Conservation (phyloP, 2,329 filamentous ascomycete genomes). For the Sarocladium kiliense region DNA sequence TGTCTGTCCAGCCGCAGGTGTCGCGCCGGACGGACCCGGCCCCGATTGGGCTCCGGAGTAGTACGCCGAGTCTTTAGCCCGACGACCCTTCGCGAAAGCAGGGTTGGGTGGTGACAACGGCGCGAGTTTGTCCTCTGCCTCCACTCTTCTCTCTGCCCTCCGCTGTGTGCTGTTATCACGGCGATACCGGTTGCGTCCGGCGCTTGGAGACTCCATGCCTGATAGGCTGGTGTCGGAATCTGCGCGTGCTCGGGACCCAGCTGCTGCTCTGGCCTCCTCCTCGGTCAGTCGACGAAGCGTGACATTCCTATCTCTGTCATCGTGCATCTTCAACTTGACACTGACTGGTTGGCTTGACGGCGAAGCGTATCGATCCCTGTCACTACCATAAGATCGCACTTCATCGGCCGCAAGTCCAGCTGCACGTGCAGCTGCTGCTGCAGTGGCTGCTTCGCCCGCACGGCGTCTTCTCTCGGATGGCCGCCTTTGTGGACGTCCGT, state of each 20-base stretch:
- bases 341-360: constrained; percentile 44
- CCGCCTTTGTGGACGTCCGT: constrained; percentile 34
- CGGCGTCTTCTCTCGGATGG: constrained; percentile 41
- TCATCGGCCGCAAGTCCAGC: constrained; percentile 43
- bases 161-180: constrained; percentile 39
- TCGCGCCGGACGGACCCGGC: constrained; percentile 32
- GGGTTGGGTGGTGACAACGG: constrained; percentile 52
- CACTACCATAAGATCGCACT: constrained; percentile 28
- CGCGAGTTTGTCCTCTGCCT: constrained; percentile 31
- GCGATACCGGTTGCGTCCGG: constrained; percentile 45
- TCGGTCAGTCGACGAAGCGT: constrained; percentile 58
- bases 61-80: constrained; percentile 56
- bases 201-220: constrained; percentile 46
- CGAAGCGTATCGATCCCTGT: constrained; percentile 34
- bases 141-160: constrained; percentile 38
- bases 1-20: constrained; percentile 32
- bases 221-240: constrained; percentile 53
- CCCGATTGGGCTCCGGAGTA: constrained; percentile 45
- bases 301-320: constrained; percentile 55
- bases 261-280: constrained; percentile 46
- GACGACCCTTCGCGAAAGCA: constrained; percentile 46
- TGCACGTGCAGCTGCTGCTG: constrained; percentile 42
- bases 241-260: constrained; percentile 35
- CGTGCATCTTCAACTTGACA: constrained; percentile 55
- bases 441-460: constrained; percentile 40